phyloP scores from a whole-genome alignment of 2,329 filamentous ascomycete species.

The Sclerotinia nivalis region DNA sequence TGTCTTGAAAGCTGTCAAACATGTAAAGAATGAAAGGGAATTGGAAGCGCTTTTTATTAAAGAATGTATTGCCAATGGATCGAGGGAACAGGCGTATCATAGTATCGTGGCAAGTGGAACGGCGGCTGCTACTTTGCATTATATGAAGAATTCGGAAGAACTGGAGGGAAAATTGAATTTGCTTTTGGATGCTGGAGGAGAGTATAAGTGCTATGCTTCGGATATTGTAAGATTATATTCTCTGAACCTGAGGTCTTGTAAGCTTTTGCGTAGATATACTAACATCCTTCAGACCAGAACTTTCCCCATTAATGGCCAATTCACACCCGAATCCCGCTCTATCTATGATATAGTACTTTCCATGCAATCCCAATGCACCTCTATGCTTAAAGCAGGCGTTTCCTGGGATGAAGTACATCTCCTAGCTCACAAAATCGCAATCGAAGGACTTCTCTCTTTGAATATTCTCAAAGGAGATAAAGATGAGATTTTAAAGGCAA shows the following conservation, averaged over 20 bases:
- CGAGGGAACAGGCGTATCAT: slow-evolving; percentile 82
- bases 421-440: slow-evolving; percentile 77
- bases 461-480: slow-evolving; percentile 70
- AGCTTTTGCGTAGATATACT: not conserved
- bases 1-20: slow-evolving; percentile 60
- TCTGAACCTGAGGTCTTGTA: not conserved
- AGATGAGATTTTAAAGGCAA: slow-evolving; percentile 72
- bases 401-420: slow-evolving; percentile 81
- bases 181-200: slow-evolving; percentile 80
- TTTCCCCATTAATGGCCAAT: slow-evolving; percentile 76
- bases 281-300: slow-evolving; percentile 67
- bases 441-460: slow-evolving; percentile 72
- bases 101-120: slow-evolving; percentile 81
- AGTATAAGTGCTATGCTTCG: slow-evolving; percentile 72
- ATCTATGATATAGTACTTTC: slow-evolving; percentile 82
- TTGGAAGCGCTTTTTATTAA: slow-evolving; percentile 80
- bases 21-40: slow-evolving; percentile 75
- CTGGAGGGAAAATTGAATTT: slow-evolving; percentile 73
- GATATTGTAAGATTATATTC: slow-evolving; percentile 54
- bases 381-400: slow-evolving; percentile 70
- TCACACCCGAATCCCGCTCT: slow-evolving; percentile 66
- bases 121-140: slow-evolving; percentile 84
- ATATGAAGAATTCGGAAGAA: slow-evolving; percentile 74
- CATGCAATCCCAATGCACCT: slow-evolving; percentile 83
- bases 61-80: slow-evolving; percentile 71